Percentiles rank a stretch among this genome's conserved stretches.
These are phyloP conservation scores for Rossbeevera mucosa DNA, from an alignment of 768 basidiomycete species.

Conservation along the genomic window DNA sequence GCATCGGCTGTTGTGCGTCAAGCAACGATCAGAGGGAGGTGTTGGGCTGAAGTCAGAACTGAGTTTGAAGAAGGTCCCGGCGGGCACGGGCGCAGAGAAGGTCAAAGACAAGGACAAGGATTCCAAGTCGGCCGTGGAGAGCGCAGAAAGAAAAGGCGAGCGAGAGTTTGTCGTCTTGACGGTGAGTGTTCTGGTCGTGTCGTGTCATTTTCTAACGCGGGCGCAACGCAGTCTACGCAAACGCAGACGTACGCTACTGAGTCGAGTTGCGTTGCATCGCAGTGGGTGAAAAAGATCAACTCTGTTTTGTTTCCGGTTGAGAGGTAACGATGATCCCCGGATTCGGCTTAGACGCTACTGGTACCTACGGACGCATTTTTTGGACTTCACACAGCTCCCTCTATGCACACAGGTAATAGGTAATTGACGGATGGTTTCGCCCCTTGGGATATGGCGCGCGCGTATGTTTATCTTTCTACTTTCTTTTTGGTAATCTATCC, in stretches of 20 bases:
- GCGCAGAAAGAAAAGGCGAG: slow-evolving; percentile 50
- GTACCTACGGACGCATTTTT: not conserved
- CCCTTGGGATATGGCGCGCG: not conserved
- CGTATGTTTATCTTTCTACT: not conserved
- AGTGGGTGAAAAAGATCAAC: slow-evolving; percentile 41
- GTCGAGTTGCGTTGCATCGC: slow-evolving; percentile 30
- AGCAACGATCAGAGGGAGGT: slow-evolving; percentile 35
- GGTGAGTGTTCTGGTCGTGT: slow-evolving; percentile 34
- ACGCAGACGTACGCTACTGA: slow-evolving; percentile 41
- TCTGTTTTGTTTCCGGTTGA: not conserved
- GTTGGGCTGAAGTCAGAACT: slow-evolving; percentile 51
- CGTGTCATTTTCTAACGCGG: not conserved
- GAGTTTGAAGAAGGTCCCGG: slow-evolving; percentile 28
- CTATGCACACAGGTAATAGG: not conserved
- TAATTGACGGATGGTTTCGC: not conserved
- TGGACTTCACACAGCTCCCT: not conserved
- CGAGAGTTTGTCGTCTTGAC: slow-evolving; percentile 59
- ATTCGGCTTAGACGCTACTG: not conserved
- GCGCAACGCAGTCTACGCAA: slow-evolving; percentile 39
- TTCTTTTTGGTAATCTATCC: not conserved
- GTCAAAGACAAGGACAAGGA: slow-evolving; percentile 41
- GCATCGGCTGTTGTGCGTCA: slow-evolving; percentile 54
- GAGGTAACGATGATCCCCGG: not conserved
- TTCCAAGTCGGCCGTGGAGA: slow-evolving; percentile 39
- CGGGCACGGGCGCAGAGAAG: slow-evolving; percentile 13